Percentiles rank a stretch among this genome's conserved stretches.
Conservation (phyloP, 176 grass and related monocot species). For the Secale cereale region DNA sequence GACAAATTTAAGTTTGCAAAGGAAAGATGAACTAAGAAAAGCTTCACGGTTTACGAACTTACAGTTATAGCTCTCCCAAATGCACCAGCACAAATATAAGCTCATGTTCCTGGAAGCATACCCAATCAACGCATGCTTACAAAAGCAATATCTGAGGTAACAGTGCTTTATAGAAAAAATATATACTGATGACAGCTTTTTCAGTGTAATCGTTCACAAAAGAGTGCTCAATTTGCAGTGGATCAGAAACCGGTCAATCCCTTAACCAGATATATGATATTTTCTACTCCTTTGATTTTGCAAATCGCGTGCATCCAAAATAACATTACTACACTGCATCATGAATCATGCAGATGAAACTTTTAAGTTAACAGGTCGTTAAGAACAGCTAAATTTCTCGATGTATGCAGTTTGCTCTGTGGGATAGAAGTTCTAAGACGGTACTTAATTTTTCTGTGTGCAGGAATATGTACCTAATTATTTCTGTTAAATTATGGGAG, state of each 20-base stretch:
- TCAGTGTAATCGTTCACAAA: background rate
- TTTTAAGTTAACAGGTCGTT: background rate
- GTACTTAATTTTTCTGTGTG: background rate
- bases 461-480: background rate
- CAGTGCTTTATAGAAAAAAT: background rate
- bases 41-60: slow-evolving; percentile 28
- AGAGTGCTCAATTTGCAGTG: background rate
- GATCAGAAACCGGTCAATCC: background rate
- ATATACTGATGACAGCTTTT: background rate
- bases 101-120: slow-evolving; percentile 97
- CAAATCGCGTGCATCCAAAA: background rate
- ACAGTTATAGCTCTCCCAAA: slow-evolving; percentile 96
- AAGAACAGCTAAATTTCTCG: background rate
- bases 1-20: background rate
- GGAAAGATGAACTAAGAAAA: slow-evolving; percentile 11
- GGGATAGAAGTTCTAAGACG: background rate
- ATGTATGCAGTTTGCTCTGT: background rate
- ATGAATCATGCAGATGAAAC: slow-evolving; percentile 18
- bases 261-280: slow-evolving; percentile 6
- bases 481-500: background rate
- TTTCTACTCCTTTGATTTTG: background rate
- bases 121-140: slow-evolving; percentile 71
- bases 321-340: background rate
- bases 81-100: slow-evolving; percentile 98
- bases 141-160: slow-evolving; percentile 29